Conservation (phyloP, 2,329 filamentous ascomycete genomes). For the Fusarium phyllophilum region DNA sequence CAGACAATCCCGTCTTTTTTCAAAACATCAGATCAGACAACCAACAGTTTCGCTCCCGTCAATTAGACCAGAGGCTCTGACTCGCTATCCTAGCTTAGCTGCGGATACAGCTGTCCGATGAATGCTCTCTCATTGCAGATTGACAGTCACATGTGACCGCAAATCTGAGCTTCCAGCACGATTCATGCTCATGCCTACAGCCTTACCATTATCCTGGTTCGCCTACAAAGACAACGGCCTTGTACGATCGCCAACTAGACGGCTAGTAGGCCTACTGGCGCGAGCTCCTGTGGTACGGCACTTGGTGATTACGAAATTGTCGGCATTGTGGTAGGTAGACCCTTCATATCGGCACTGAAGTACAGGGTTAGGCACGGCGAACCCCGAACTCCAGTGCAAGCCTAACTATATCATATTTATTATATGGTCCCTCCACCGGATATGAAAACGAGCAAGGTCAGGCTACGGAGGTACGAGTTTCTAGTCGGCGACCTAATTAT, state of each 20-base stretch:
- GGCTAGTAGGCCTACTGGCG: conserved; percentile 3
- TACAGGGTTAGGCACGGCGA: conserved; percentile 20
- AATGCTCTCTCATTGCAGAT: conserved; percentile 1
- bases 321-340: not conserved
- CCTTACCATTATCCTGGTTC: conserved; percentile 22
- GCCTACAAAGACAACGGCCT: conserved; percentile 2
- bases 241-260: conserved; percentile 5
- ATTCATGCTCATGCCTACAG: conserved; percentile 12
- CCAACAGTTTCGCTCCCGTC: not conserved
- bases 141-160: conserved; percentile 1
- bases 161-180: not conserved
- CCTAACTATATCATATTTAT: conserved; percentile 7
- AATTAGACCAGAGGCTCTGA: not conserved
- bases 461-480: not conserved
- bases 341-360: conserved; percentile 23
- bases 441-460: conserved; percentile 10
- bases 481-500: conserved; percentile 3
- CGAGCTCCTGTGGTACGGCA: conserved; percentile 19
- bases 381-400: conserved; percentile 16
- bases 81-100: not conserved
- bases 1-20: conserved; percentile 6
- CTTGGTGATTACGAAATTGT: conserved; percentile 19
- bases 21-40: conserved; percentile 10
- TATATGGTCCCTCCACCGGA: not conserved
- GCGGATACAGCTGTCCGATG: not conserved